Evolutionary conservation across 257 asterid genomes (phyloP).

Genomic region (Ilex aquifolium): DNA sequence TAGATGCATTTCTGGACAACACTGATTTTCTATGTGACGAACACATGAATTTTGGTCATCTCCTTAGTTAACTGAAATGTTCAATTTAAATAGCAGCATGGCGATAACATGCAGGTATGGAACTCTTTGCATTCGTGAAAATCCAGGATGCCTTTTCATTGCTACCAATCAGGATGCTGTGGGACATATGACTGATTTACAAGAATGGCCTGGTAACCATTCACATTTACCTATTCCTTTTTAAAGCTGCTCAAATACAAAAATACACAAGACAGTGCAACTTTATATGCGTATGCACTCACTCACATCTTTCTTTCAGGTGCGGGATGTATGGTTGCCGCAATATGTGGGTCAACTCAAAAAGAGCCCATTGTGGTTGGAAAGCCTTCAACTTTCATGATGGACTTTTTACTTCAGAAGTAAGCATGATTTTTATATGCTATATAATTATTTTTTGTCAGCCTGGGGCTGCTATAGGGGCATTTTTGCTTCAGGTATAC

Average conservation of each 20-base stretch:
- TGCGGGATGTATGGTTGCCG: slow-evolving; percentile 98
- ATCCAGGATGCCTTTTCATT: slow-evolving; percentile 90
- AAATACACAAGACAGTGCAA: no score
- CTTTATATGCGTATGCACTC: no score
- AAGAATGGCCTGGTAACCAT: slow-evolving; percentile 82
- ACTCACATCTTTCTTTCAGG: slow-evolving; percentile 37
- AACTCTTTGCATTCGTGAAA: slow-evolving; percentile 91
- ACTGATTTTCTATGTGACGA: no score
- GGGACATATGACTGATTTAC: slow-evolving; percentile 77
- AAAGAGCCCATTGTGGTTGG: slow-evolving; percentile 84
- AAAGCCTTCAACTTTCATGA: slow-evolving; percentile 88
- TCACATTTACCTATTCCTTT: background rate
- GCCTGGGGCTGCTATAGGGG: no score
- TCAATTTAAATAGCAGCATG: background rate
- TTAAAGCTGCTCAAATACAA: no score
- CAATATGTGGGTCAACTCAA: slow-evolving; percentile 77
- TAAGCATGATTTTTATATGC: slow-evolving; percentile 18
- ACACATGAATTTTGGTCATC: background rate
- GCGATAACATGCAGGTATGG: slow-evolving; percentile 54
- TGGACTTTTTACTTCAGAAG: slow-evolving; percentile 78
- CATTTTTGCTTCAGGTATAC: no score
- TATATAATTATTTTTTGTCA: background rate
- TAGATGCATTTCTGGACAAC: no score
- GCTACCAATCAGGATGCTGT: slow-evolving; percentile 89
- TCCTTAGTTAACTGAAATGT: background rate